phyloP scores from a whole-genome alignment of 208 protist species.

The Leishmania major region DNA sequence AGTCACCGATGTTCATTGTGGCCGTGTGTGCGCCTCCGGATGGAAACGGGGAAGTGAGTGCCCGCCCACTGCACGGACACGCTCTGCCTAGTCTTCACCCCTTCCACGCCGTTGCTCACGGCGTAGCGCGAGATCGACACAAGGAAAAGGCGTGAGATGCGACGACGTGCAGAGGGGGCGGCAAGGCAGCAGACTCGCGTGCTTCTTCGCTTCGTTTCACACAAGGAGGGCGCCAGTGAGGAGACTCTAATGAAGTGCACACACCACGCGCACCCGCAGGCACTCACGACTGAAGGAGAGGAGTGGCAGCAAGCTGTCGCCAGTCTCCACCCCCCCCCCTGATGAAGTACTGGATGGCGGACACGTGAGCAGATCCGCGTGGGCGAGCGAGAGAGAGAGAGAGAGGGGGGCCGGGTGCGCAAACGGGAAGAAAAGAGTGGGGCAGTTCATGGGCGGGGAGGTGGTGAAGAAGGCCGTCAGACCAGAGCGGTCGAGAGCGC shows the following conservation, averaged over 20 bases:
- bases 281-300: neutral
- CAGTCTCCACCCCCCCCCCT: neutral
- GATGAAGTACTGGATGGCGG: neutral
- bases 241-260: neutral
- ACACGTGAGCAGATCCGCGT: neutral
- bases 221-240: neutral
- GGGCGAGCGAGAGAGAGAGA: neutral
- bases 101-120: neutral
- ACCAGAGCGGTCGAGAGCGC: neutral
- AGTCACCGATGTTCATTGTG: constrained; percentile 65
- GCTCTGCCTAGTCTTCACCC: neutral
- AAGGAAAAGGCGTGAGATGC: neutral
- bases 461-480: neutral
- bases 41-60: neutral
- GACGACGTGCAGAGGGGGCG: neutral
- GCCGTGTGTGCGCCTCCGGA: neutral
- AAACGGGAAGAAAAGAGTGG: neutral
- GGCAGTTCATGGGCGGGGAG: neutral
- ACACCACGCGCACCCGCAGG: neutral
- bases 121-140: neutral
- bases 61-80: neutral
- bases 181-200: neutral
- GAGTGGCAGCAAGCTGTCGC: neutral
- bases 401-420: neutral
- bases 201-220: neutral